phyloP scores from a whole-genome alignment of 331 rosid genomes.

The Acacia pycnantha region DNA sequence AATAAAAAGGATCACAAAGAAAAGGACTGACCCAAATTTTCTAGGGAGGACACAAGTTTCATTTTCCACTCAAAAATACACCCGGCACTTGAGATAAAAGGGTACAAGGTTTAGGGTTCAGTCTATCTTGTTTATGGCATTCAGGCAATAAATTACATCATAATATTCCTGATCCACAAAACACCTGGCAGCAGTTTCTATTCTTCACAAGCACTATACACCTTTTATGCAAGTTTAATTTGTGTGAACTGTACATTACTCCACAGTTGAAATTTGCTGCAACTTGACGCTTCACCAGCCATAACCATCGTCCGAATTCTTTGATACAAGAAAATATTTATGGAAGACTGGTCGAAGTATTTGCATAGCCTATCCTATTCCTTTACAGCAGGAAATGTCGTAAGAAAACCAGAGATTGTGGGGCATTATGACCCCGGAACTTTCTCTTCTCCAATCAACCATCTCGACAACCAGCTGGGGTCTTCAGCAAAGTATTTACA shows the following conservation, averaged over 20 bases:
- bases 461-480: slow-evolving; percentile 93
- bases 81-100: background rate
- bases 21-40: background rate
- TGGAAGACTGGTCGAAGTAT: background rate
- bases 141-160: background rate
- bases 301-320: background rate
- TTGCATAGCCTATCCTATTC: background rate
- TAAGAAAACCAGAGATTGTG: background rate
- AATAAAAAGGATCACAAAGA: background rate
- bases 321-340: background rate
- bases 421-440: slow-evolving; percentile 42
- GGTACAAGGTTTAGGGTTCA: background rate
- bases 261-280: background rate
- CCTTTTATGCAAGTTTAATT: background rate
- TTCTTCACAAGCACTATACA: background rate
- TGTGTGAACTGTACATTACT: background rate
- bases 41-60: background rate
- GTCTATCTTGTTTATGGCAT: background rate
- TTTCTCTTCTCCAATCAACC: slow-evolving; percentile 85
- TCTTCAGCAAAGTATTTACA: slow-evolving; percentile 74
- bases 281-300: background rate
- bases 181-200: background rate
- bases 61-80: background rate
- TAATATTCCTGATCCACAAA: background rate
- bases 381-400: background rate